phyloP scores from a whole-genome alignment of 179 eudicot species.

The Camellia oleifera region DNA sequence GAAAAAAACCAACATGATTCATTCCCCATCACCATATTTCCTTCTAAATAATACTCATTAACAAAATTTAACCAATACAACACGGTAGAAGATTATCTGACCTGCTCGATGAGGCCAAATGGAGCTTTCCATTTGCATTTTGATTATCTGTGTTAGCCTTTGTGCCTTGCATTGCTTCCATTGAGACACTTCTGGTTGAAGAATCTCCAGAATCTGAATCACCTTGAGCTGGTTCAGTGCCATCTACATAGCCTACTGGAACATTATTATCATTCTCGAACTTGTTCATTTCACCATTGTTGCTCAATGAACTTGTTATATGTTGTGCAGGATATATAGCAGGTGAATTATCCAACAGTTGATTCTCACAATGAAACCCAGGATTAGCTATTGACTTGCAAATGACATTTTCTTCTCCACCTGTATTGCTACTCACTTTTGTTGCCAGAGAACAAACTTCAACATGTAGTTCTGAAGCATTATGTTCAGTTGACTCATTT shows the following conservation, averaged over 20 bases:
- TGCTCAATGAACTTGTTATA: slow-evolving; percentile 21
- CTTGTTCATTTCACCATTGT: slow-evolving; percentile 21
- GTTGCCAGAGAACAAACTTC: slow-evolving; percentile 30
- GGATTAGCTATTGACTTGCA: slow-evolving; percentile 19
- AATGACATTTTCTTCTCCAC: slow-evolving; percentile 23
- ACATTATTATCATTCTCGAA: slow-evolving; percentile 16
- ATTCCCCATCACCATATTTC: background rate
- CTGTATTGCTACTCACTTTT: slow-evolving; percentile 20
- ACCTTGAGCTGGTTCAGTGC: slow-evolving; percentile 20
- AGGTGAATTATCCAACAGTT: slow-evolving; percentile 19
- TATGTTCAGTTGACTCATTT: slow-evolving; percentile 28
- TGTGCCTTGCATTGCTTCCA: slow-evolving; percentile 9
- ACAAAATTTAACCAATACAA: background rate
- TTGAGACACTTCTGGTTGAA: slow-evolving; percentile 13
- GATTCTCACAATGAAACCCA: slow-evolving; percentile 20
- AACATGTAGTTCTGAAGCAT: slow-evolving; percentile 27
- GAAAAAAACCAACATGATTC: background rate
- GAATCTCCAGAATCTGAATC: slow-evolving; percentile 18
- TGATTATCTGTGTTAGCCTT: background rate
- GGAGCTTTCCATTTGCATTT: slow-evolving; percentile 17
- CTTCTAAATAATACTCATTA: background rate
- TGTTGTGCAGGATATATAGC: slow-evolving; percentile 6
- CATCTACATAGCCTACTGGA: background rate
- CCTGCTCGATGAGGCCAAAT: slow-evolving; percentile 14
- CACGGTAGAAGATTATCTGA: slow-evolving; percentile 8